phyloP scores from a whole-genome alignment of 768 basidiomycete genomes.

The Mycena capillaripes region DNA sequence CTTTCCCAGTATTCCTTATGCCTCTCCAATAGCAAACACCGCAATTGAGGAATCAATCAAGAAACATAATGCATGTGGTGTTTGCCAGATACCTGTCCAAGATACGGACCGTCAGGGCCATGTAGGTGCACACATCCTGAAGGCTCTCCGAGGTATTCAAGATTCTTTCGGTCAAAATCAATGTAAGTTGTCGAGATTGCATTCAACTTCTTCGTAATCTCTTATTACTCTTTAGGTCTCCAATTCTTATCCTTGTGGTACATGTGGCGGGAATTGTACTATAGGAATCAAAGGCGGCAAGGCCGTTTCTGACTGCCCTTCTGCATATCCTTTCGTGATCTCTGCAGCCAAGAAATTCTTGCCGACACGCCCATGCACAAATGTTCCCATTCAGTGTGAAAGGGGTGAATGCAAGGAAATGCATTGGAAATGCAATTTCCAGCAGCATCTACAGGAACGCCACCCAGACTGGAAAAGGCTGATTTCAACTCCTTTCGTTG shows the following conservation, averaged over 20 bases:
- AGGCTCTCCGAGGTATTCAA: neutral
- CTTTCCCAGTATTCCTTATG: no score
- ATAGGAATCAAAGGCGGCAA: no score
- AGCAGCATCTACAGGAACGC: neutral
- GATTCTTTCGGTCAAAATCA: neutral
- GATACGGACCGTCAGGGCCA: neutral
- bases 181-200: neutral
- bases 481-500: neutral
- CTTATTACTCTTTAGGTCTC: no score
- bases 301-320: neutral
- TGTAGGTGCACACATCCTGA: neutral
- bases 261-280: no score
- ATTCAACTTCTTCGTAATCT: no score
- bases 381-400: neutral
- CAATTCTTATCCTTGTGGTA: no score
- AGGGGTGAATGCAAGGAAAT: neutral
- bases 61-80: neutral
- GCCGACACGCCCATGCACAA: conserved; percentile 1
- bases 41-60: neutral
- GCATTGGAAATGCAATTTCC: conserved; percentile 15
- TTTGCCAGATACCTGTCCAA: neutral
- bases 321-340: neutral
- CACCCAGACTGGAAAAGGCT: neutral
- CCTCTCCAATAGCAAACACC: neutral
- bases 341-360: neutral